Conservation (phyloP, 202 grass and related monocot genomes). For the Tripidium arundinaceum region DNA sequence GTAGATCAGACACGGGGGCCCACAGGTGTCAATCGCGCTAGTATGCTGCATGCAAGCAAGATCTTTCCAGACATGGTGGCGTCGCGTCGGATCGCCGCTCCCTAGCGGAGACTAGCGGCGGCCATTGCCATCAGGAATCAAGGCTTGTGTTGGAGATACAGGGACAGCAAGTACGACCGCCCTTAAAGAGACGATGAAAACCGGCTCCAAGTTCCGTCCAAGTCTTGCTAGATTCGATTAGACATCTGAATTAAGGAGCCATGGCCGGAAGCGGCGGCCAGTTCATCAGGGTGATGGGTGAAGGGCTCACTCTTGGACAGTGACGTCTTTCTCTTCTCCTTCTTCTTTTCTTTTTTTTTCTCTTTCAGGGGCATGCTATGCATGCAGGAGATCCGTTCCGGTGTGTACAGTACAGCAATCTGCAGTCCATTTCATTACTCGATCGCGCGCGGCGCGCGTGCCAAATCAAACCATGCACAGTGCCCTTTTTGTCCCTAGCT, state of each 20-base stretch:
- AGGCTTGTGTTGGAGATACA: not conserved
- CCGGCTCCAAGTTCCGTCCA: not conserved
- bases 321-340: not conserved
- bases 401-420: not conserved
- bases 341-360: no score
- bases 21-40: not conserved
- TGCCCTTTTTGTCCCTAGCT: not conserved
- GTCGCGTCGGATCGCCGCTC: constrained; percentile 7
- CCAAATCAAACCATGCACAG: not conserved
- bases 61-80: constrained; percentile 9
- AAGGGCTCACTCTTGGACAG: not conserved
- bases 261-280: not conserved
- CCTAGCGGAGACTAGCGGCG: no score
- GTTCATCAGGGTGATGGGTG: not conserved
- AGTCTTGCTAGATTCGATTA: not conserved
- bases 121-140: constrained; percentile 13
- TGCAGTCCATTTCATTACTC: not conserved
- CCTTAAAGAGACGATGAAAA: not conserved
- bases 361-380: not conserved
- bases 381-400: not conserved
- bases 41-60: not conserved
- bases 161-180: not conserved
- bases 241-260: not conserved
- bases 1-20: not conserved
- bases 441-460: not conserved